Evolutionary conservation across 2,329 filamentous ascomycete genomes (phyloP).

Genomic region (Zymoseptoria passerinii): DNA sequence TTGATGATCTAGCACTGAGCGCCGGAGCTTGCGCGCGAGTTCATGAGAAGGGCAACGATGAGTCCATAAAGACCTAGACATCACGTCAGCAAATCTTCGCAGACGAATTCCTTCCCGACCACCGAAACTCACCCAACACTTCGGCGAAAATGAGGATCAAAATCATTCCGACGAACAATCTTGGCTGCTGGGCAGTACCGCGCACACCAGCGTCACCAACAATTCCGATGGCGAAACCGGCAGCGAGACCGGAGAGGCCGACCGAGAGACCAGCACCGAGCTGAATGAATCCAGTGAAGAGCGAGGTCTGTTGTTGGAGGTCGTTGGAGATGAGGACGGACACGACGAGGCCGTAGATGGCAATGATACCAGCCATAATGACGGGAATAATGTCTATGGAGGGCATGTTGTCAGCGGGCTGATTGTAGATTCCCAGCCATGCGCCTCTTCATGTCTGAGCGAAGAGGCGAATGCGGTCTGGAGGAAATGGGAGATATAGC

Average conservation of each 20-base stretch:
- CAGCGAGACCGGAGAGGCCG: conserved; percentile 34
- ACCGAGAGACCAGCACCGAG: conserved; percentile 46
- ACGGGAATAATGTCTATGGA: conserved; percentile 88
- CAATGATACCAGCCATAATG: conserved; percentile 99
- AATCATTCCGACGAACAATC: conserved; percentile 95
- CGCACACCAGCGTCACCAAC: conserved; percentile 76
- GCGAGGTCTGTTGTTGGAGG: conserved; percentile 38
- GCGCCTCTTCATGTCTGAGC: neutral
- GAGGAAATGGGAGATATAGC: conserved; percentile 1
- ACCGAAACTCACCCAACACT: conserved; percentile 69
- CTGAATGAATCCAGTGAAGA: conserved; percentile 47
- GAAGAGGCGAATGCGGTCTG: neutral
- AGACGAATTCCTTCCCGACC: neutral
- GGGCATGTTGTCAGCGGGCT: neutral
- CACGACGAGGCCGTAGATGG: conserved; percentile 65
- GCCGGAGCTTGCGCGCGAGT: conserved; percentile 63
- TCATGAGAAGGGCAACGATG: conserved; percentile 98
- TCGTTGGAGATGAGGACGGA: conserved; percentile 49
- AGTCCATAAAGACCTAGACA: conserved; percentile 86
- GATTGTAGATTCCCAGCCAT: neutral
- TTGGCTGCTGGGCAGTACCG: conserved; percentile 74
- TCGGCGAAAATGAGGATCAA: conserved; percentile 99
- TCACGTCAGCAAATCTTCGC: conserved; percentile 9
- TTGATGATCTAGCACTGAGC: conserved; percentile 56
- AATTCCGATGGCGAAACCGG: conserved; percentile 45